Conservation (phyloP, 768 basidiomycete species). For the Pleurotus djamor region DNA sequence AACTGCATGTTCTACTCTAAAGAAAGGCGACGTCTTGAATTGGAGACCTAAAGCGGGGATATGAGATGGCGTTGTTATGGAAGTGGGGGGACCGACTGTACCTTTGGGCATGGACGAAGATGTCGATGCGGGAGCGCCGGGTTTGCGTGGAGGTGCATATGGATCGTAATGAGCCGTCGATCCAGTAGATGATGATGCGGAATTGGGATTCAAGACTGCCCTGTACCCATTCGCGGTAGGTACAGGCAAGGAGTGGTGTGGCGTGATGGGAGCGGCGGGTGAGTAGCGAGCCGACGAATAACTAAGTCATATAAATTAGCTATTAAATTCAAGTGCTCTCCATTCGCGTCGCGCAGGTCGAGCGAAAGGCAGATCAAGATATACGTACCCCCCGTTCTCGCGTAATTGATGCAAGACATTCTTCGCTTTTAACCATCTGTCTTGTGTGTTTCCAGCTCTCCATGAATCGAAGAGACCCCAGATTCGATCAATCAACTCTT, state of each 20-base stretch:
- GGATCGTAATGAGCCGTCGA: constrained; percentile 57
- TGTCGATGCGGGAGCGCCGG: constrained; percentile 28
- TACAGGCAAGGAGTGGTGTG: constrained; percentile 7
- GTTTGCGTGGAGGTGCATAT: constrained; percentile 58
- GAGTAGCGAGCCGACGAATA: constrained; percentile 3
- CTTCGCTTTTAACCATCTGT: constrained; percentile 71
- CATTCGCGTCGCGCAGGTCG: neutral
- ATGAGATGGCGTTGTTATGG: constrained; percentile 3
- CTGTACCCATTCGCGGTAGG: constrained; percentile 18
- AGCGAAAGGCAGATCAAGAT: neutral
- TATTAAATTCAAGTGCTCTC: neutral
- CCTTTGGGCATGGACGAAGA: constrained; percentile 25
- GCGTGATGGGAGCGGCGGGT: neutral
- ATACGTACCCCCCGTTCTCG: constrained; percentile 66
- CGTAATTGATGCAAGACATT: constrained; percentile 67
- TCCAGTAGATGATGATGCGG: constrained; percentile 27
- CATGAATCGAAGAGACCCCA: constrained; percentile 55
- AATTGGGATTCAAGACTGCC: constrained; percentile 19
- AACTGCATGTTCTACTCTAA: constrained; percentile 61
- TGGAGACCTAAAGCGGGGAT: constrained; percentile 48
- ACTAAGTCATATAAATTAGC: neutral
- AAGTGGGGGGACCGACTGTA: constrained; percentile 11
- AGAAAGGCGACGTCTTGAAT: constrained; percentile 83
- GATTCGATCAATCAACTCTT: constrained; percentile 83
- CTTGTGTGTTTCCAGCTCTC: constrained; percentile 51